Conservation (phyloP, 495 filamentous ascomycete genomes). For the Cercophora sp. region DNA sequence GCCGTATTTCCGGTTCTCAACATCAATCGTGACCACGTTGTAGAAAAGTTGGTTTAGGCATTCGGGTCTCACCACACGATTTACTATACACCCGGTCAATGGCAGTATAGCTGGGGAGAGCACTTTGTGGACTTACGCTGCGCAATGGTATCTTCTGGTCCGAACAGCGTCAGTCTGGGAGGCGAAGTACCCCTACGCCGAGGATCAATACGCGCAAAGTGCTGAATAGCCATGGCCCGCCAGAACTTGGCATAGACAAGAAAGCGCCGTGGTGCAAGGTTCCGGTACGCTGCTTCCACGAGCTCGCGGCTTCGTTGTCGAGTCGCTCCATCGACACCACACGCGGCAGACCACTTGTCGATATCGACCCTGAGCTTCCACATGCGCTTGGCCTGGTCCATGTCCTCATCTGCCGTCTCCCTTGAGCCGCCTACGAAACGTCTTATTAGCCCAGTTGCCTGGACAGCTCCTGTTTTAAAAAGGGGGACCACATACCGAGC, state of each 20-base stretch:
- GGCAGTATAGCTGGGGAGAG: not conserved
- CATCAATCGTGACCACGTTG: too few relatives aligned
- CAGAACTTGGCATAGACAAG: not conserved
- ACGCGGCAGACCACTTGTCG: constrained; percentile 19
- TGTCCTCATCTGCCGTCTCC: constrained; percentile 13
- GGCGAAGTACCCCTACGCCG: not conserved
- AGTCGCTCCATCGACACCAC: constrained; percentile 21
- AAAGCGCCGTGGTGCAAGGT: constrained; percentile 13
- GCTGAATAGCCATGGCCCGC: not conserved
- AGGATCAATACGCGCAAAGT: not conserved
- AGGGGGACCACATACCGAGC: too few relatives aligned
- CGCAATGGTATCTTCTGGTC: not conserved
- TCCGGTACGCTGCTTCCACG: constrained; percentile 20
- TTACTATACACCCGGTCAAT: not conserved
- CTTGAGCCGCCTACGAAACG: not conserved
- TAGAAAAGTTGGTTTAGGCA: too few relatives aligned
- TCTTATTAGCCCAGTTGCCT: not conserved
- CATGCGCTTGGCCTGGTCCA: constrained; percentile 13
- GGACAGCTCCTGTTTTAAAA: not conserved
- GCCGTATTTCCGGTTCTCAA: too few relatives aligned
- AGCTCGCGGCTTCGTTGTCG: constrained; percentile 22
- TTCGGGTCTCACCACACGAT: not conserved
- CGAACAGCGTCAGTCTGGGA: not conserved
- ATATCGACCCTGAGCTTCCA: constrained; percentile 20
- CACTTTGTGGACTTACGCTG: not conserved